A percentile compares a stretch with the other conserved stretches of the same genome.
Evolutionary conservation across 2,329 filamentous ascomycete genomes (phyloP).

Genomic region (Ambrosiella beaveri): DNA sequence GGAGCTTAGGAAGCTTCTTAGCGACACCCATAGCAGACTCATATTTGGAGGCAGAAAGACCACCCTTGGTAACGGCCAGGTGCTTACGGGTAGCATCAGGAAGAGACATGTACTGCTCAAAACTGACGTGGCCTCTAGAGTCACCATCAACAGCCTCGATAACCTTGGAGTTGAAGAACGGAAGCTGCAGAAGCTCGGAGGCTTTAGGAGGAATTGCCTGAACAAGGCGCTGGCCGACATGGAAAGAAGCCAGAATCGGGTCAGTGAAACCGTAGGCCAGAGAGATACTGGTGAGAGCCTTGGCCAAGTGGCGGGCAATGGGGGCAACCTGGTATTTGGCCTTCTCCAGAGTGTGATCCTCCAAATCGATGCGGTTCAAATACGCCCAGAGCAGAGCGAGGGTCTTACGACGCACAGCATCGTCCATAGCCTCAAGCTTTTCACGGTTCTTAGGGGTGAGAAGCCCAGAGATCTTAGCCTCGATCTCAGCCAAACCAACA

Average conservation of each 20-base stretch:
- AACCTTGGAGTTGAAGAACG: slow-evolving; percentile 57
- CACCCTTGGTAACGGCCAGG: slow-evolving; percentile 50
- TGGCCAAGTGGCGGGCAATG: slow-evolving; percentile 67
- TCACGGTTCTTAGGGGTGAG: slow-evolving; percentile 53
- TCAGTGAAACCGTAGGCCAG: slow-evolving; percentile 72
- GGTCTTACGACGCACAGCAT: slow-evolving; percentile 65
- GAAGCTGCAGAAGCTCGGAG: slow-evolving; percentile 82
- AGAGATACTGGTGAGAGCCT: slow-evolving; percentile 71
- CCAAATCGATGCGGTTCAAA: slow-evolving; percentile 70
- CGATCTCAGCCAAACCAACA: slow-evolving; percentile 62
- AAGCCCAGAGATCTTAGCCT: slow-evolving; percentile 57
- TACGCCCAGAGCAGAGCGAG: slow-evolving; percentile 90
- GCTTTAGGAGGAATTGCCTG: slow-evolving; percentile 72
- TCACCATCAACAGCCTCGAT: slow-evolving; percentile 55
- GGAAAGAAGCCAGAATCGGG: slow-evolving; percentile 69
- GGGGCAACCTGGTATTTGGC: slow-evolving; percentile 83
- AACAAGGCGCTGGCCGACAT: slow-evolving; percentile 68
- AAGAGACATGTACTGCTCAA: slow-evolving; percentile 80
- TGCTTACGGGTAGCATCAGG: slow-evolving; percentile 56
- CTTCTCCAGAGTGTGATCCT: slow-evolving; percentile 57
- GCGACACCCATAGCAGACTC: slow-evolving; percentile 58
- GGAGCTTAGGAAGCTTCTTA: slow-evolving; percentile 65
- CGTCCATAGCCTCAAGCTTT: slow-evolving; percentile 64
- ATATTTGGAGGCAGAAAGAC: slow-evolving; percentile 64
- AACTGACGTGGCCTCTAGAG: slow-evolving; percentile 54